phyloP scores from a whole-genome alignment of 352 stramenopile genomes.

The Phytophthora kernoviae region DNA sequence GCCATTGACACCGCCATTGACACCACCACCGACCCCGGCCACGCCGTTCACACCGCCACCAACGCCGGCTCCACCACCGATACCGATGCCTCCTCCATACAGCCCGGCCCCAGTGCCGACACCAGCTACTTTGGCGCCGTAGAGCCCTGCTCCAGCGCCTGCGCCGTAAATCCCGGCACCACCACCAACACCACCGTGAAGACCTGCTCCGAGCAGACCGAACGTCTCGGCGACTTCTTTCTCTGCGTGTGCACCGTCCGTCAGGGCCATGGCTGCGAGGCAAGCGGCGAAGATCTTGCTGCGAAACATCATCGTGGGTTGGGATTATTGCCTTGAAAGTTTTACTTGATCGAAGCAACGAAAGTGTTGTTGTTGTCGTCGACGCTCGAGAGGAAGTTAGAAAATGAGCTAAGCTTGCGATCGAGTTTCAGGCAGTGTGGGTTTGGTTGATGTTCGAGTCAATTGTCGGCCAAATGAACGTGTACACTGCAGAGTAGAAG shows the following conservation, averaged over 20 bases:
- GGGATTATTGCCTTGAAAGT: not conserved
- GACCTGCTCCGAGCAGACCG: not conserved
- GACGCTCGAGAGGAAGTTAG: not conserved
- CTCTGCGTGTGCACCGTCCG: not conserved
- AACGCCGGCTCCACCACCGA: not conserved
- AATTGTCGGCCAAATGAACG: too few relatives aligned
- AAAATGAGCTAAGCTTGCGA: not conserved
- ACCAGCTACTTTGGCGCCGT: not conserved
- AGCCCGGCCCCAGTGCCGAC: not conserved
- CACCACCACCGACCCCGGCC: not conserved
- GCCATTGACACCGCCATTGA: not conserved
- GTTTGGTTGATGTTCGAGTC: too few relatives aligned
- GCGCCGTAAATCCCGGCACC: not conserved
- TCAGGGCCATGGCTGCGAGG: not conserved
- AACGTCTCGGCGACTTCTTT: slow-evolving; percentile 1
- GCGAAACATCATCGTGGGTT: not conserved
- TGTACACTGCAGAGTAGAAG: too few relatives aligned
- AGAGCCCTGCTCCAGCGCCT: not conserved
- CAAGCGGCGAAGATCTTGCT: not conserved
- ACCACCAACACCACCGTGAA: not conserved
- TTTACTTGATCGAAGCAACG: not conserved
- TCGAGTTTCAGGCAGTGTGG: not conserved
- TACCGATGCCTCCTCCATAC: not conserved
- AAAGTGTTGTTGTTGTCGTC: not conserved
- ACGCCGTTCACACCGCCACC: not conserved